A percentile compares a stretch with the other conserved stretches of the same genome.
phyloP scores from a whole-genome alignment of 1,139 yeast species.

The Yamadazyma friedrichii region DNA sequence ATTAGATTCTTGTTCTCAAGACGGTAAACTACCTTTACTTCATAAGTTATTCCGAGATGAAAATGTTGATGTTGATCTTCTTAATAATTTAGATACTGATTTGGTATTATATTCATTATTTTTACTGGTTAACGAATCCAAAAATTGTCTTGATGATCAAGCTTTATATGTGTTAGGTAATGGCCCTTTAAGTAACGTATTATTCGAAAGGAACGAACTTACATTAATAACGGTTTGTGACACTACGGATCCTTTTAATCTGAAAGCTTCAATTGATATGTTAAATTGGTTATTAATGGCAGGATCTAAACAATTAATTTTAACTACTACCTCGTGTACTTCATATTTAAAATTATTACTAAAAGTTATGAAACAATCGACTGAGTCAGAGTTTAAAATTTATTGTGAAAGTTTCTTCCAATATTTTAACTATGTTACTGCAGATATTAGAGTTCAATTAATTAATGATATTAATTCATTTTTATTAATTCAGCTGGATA shows the following conservation, averaged over 20 bases:
- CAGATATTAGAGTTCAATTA: constrained; percentile 10
- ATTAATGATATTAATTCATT: constrained; percentile 7
- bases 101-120: constrained; percentile 3
- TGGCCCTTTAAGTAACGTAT: constrained; percentile 9
- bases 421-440: constrained; percentile 20
- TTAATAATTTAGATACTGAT: not conserved
- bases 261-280: constrained; percentile 32
- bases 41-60: no score
- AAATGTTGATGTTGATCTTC: no score
- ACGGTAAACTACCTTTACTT: no score
- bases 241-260: constrained; percentile 25
- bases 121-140: not conserved
- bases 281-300: constrained; percentile 32
- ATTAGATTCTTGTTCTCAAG: no score
- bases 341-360: constrained; percentile 11
- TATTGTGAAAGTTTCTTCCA: constrained; percentile 15
- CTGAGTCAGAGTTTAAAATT: constrained; percentile 9
- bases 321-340: constrained; percentile 14
- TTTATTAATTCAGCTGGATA: not conserved
- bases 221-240: constrained; percentile 27
- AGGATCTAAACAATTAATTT: constrained; percentile 25
- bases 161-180: constrained; percentile 5
- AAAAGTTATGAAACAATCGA: not conserved
- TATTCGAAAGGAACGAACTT: constrained; percentile 35
- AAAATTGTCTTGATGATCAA: constrained; percentile 1